phyloP scores from a whole-genome alignment of 2,329 filamentous ascomycete genomes.

The Fusarium sp. region DNA sequence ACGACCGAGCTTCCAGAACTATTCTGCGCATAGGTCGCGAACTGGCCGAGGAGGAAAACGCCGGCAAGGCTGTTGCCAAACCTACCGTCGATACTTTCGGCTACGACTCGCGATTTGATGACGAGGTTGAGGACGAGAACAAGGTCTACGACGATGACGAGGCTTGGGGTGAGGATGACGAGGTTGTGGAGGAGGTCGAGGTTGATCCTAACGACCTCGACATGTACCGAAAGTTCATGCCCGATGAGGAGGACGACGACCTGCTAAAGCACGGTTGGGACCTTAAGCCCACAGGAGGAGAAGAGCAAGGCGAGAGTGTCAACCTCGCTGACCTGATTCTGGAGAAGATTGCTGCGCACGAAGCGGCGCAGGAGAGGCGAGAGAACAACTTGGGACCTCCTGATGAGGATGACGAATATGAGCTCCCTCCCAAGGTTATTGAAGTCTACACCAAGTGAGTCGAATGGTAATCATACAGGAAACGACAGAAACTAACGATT shows the following conservation, averaged over 20 bases:
- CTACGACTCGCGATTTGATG: slow-evolving; percentile 82
- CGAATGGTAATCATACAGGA: no score
- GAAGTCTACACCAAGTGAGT: slow-evolving; percentile 91
- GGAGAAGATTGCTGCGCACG: slow-evolving; percentile 92
- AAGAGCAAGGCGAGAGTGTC: slow-evolving; percentile 69
- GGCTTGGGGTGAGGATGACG: slow-evolving; percentile 85
- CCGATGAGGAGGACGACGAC: slow-evolving; percentile 78
- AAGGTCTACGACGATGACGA: slow-evolving; percentile 67
- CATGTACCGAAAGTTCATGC: slow-evolving; percentile 92
- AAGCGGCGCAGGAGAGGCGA: slow-evolving; percentile 72
- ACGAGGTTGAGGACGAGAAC: slow-evolving; percentile 64
- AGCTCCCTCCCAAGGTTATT: slow-evolving; percentile 90
- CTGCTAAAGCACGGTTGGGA: slow-evolving; percentile 78
- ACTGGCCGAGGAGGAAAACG: slow-evolving; percentile 83
- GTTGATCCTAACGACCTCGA: slow-evolving; percentile 91
- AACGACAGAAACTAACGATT: slow-evolving; percentile 25
- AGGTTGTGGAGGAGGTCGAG: slow-evolving; percentile 79
- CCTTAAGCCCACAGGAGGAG: slow-evolving; percentile 60
- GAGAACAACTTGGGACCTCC: slow-evolving; percentile 64
- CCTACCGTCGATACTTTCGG: slow-evolving; percentile 73
- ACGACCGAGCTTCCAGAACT: slow-evolving; percentile 88
- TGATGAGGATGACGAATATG: slow-evolving; percentile 83
- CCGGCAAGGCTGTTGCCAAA: slow-evolving; percentile 59
- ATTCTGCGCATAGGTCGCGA: slow-evolving; percentile 93
- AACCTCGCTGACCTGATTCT: slow-evolving; percentile 95